Base-by-base conservation (phyloP, 1,139 yeast species). In the Kodamaea suecica region DNA sequence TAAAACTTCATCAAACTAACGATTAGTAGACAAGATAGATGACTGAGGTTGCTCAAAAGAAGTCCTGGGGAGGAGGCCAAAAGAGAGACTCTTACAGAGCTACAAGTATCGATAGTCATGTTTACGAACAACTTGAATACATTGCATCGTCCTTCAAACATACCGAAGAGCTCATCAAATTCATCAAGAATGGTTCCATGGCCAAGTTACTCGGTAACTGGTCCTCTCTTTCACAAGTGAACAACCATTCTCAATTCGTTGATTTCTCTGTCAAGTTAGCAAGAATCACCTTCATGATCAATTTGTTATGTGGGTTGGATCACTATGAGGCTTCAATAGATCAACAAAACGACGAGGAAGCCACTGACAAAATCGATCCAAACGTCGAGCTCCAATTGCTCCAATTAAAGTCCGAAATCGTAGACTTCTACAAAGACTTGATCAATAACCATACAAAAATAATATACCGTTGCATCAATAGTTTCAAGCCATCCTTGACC, bases 391-490 rank as follows among this genome's bases (percentile, higher is more conserved):
- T 42, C 26, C 36, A 36, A 8, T 28, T 44, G 19, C 36, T 44
- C 25, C 41, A 40, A 25, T 34, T 38, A 29, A 45, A 66, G 60
- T 42, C 51, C 1, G 40, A 37, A n/a, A 42, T 59, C 27, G 34
- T 45, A 2, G 59, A 61, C 4, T 57, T 77, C 33, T 73, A 81
- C 38, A 68, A 63, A 33, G 73, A 73, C 14, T 59, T 87, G 7
- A 56, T 87, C 13, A 65, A 69, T 2, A 72, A 69, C 36, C 76
- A 84, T 50, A 55, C 73, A 32, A 84, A 81, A 48, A 73, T 79
- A 15, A 63, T 88, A 4, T 85, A 84, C 57, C 68, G 95, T 48
- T 80, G 84, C 16, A 61, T 88, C 30, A 75, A 72, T 41, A 74
- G 78, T 39, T 59, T 71, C 45, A 73, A 80, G 43, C 77, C 84